A percentile compares a stretch with the other conserved stretches of the same genome.
phyloP scores from a whole-genome alignment of 768 basidiomycete genomes.

The Podaxis carcinomalis region DNA sequence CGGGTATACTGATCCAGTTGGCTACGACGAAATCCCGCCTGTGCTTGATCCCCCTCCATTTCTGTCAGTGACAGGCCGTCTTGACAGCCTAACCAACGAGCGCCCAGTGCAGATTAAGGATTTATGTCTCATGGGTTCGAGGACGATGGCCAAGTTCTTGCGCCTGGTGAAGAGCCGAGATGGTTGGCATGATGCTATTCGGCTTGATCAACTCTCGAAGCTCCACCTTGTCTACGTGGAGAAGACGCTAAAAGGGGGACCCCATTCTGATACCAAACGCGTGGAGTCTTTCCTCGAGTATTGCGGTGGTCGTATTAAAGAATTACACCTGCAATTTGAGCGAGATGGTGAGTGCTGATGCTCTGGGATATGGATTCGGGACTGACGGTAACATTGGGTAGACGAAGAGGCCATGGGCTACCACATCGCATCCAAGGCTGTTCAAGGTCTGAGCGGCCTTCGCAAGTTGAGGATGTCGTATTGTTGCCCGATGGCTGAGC shows the following conservation, averaged over 20 bases:
- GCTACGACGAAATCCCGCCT: not conserved
- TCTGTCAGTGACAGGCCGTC: not conserved
- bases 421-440: not conserved
- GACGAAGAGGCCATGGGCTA: not conserved
- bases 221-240: not conserved
- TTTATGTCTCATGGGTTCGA: not conserved
- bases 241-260: not conserved
- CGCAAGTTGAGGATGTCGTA: not conserved
- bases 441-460: not conserved
- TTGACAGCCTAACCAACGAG: not conserved
- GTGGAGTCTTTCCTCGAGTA: not conserved
- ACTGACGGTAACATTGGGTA: not conserved
- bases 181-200: not conserved
- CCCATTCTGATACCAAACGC: not conserved
- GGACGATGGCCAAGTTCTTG: not conserved
- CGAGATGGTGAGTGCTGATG: not conserved
- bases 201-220: not conserved
- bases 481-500: not conserved
- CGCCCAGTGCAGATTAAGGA: not conserved
- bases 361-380: not conserved
- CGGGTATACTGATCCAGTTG: not conserved
- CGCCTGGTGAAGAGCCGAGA: not conserved
- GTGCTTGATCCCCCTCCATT: not conserved
- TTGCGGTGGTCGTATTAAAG: not conserved
- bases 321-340: not conserved